phyloP scores from a whole-genome alignment of 306 rosid species.

The Quercus suber region DNA sequence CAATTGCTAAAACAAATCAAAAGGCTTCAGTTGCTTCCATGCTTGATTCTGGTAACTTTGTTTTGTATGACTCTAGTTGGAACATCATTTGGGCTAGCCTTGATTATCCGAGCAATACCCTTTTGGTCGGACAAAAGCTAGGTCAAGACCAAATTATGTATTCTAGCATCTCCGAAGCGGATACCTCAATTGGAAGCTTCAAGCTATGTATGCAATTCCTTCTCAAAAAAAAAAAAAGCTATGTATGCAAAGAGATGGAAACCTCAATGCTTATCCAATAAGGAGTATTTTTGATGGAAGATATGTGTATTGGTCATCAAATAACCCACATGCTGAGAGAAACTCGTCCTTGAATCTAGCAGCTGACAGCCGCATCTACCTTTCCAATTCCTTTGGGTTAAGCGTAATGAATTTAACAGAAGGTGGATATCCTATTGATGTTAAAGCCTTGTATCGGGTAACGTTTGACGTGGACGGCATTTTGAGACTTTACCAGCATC shows the following conservation, averaged over 20 bases:
- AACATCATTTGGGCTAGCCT: not conserved
- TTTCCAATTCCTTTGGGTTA: not conserved
- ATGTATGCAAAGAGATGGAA: not conserved
- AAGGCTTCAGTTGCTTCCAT: constrained; percentile 1
- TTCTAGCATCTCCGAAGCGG: not conserved
- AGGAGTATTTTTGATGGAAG: not conserved
- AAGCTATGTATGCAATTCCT: not conserved
- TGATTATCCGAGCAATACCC: not conserved
- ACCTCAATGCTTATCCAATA: not conserved
- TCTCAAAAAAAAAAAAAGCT: no score
- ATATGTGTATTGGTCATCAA: not conserved
- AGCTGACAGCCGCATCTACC: not conserved
- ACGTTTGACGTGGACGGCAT: not conserved
- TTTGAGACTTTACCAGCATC: not conserved
- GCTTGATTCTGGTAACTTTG: not conserved
- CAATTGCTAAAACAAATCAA: not conserved
- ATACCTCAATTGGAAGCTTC: constrained; percentile 1
- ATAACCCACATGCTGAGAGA: not conserved
- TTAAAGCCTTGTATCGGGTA: not conserved
- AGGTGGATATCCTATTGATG: not conserved
- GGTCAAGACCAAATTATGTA: not conserved
- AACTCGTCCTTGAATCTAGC: not conserved
- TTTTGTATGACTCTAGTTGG: not conserved
- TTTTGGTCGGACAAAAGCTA: not conserved
- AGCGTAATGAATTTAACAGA: not conserved